These are phyloP conservation scores for Leptodontidium sp. DNA, from an alignment of 2,329 filamentous ascomycete genomes.

Conservation along the genomic window DNA sequence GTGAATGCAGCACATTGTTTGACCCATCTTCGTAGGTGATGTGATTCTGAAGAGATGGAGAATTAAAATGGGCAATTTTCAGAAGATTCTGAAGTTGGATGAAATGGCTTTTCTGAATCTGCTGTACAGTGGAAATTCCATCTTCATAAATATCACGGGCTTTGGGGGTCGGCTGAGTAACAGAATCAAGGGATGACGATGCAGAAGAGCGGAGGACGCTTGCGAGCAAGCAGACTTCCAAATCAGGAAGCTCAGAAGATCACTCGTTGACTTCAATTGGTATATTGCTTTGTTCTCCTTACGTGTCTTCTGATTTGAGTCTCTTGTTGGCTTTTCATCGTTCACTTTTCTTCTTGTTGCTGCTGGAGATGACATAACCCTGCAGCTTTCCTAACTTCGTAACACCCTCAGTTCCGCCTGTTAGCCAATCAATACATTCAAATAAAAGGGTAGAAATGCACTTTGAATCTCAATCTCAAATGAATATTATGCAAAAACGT, in stretches of 20 bases:
- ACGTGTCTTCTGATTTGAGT: not conserved
- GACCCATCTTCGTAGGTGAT: slow-evolving; percentile 4
- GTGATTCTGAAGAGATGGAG: not conserved
- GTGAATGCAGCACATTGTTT: slow-evolving; percentile 10
- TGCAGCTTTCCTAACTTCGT: not conserved
- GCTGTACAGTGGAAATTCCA: not conserved
- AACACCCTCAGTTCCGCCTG: not conserved
- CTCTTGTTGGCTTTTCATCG: not conserved
- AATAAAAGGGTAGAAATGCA: not conserved
- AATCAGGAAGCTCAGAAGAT: not conserved
- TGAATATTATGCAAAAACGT: no score
- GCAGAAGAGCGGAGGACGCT: slow-evolving; percentile 4
- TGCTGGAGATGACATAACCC: not conserved
- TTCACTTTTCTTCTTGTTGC: not conserved
- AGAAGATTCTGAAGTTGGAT: not conserved
- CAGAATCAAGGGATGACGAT: slow-evolving; percentile 9
- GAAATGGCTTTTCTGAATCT: not conserved
- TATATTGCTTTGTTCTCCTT: not conserved
- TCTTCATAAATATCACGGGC: not conserved
- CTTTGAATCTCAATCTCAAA: no score
- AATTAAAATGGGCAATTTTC: not conserved
- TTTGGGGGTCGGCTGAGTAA: slow-evolving; percentile 11
- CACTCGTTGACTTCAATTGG: not conserved
- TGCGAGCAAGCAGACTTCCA: not conserved
- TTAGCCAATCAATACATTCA: not conserved